Base-by-base conservation (phyloP, 257 asterid species). In the Fraxinus excelsior region DNA sequence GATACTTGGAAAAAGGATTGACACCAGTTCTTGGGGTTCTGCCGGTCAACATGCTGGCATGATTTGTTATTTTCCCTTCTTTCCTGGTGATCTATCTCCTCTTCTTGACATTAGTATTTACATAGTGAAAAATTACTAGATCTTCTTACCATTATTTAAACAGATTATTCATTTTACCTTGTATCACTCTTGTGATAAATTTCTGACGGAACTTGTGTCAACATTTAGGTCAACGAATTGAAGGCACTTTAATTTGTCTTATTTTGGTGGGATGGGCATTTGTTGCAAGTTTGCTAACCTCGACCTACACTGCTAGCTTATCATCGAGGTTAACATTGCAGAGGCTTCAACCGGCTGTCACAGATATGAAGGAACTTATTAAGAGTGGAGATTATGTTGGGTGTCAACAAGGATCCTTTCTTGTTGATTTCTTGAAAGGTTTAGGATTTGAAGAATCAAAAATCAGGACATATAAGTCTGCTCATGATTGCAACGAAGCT, bases 271-370 rank as follows among this genome's bases (percentile, higher is more conserved):
- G 79, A 64, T 87, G 93, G 90, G 85, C 84, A 19, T 81, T 85
- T 4, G 90, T 89, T 7, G 93, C 84, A 7, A 81, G 84, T 25
- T 78, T 87, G 70, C 70, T 89, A 28, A 85, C 51, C 80, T 87
- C 91, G 38, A 87, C 91, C 26, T 89, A 89, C 70, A 87, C 84
- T 3, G 90, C 91, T 51, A 89, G 81, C 67, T 78, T 89, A 74
- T 80, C 91, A 7, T 84, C 93, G 9, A 85, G 81, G 70, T 82
- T 89, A 64, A 87, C 90, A 16, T 71, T 78, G 40, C 77, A 44
- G 23, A 76, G 78, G 67, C 88, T 87, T 70, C 84, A 49, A 74
- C 88, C 87, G 18, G 60, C 79, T 21, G 58, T 82, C 7, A 85
- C 84, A 5, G 78, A 87, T 42, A 80, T 82, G 69, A 56, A 66